A percentile compares a stretch with the other conserved stretches of the same genome.
These are phyloP conservation scores for Croton setiger DNA, from an alignment of 441 rosid genomes.

Conservation along the genomic window DNA sequence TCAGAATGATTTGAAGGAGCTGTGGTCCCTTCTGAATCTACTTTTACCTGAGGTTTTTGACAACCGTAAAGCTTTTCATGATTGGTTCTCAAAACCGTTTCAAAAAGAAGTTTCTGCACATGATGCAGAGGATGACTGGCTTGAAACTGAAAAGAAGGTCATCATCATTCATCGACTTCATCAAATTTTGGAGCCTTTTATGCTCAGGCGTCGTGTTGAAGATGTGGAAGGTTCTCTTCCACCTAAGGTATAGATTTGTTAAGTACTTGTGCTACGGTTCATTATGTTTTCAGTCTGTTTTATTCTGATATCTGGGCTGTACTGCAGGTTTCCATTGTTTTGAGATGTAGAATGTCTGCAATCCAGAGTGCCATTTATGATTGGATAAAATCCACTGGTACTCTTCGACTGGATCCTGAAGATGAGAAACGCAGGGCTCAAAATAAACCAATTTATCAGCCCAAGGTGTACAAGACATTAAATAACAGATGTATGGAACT, in stretches of 20 bases:
- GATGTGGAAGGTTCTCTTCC: constrained; percentile 99
- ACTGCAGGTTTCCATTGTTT: constrained; percentile 84
- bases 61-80: constrained; percentile 98
- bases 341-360: constrained; percentile 97
- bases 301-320: constrained; percentile 30
- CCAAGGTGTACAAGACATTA: constrained; percentile 67
- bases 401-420: constrained; percentile 96
- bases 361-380: constrained; percentile 96
- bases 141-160: constrained; percentile 99
- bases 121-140: constrained; percentile 99
- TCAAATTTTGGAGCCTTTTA: constrained; percentile 99
- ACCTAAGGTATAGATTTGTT: constrained; percentile 73
- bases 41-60: constrained; percentile 99
- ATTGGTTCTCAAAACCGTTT: constrained; percentile 99
- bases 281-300: constrained; percentile 19
- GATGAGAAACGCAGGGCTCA: constrained; percentile 77
- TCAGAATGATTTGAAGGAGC: constrained; percentile 99
- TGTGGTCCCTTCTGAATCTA: constrained; percentile 97
- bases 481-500: constrained; percentile 99
- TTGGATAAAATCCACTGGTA: constrained; percentile 98
- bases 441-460: constrained; percentile 79
- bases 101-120: constrained; percentile 81
- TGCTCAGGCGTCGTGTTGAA: constrained; percentile 99
- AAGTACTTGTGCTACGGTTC: constrained; percentile 2
- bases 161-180: constrained; percentile 98